Conservation (phyloP, 352 stramenopile genomes). For the Phytophthora pseudosyringae region DNA sequence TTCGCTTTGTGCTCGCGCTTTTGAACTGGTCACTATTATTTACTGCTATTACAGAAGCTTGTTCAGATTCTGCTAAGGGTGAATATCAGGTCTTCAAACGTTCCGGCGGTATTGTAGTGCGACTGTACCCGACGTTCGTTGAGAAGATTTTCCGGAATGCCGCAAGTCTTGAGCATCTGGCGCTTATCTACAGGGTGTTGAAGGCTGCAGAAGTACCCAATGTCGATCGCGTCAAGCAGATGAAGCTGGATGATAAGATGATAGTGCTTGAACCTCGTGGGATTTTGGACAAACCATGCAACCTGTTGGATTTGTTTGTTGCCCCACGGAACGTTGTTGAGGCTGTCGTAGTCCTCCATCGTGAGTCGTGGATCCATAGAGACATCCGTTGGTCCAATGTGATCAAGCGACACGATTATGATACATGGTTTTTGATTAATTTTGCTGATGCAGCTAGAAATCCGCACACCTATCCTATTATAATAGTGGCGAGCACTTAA, state of each 20-base stretch:
- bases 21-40: slow-evolving; percentile 18
- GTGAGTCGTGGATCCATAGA: slow-evolving; percentile 16
- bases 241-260: background rate
- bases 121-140: background rate
- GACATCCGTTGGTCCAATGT: too few species aligned
- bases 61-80: background rate
- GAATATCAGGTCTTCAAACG: background rate
- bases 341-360: slow-evolving; percentile 16
- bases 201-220: too few species aligned
- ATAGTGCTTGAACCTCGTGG: slow-evolving; percentile 18
- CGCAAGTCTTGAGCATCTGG: too few species aligned
- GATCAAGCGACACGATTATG: slow-evolving; percentile 1
- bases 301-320: slow-evolving; percentile 16
- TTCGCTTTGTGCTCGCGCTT: slow-evolving; percentile 14
- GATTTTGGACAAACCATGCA: slow-evolving; percentile 9
- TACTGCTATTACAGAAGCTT: background rate
- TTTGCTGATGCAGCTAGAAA: slow-evolving; percentile 10
- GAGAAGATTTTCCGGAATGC: slow-evolving; percentile 3
- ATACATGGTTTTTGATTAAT: slow-evolving; percentile 26
- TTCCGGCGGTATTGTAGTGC: slow-evolving; percentile 3
- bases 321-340: slow-evolving; percentile 17
- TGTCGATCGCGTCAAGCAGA: slow-evolving; percentile 13
- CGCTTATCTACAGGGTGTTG: too few species aligned
- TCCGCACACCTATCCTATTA: slow-evolving; percentile 18
- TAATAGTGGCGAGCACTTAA: slow-evolving; percentile 18